Conservation (phyloP, 768 basidiomycete species). For the Lyophyllum semitale region DNA sequence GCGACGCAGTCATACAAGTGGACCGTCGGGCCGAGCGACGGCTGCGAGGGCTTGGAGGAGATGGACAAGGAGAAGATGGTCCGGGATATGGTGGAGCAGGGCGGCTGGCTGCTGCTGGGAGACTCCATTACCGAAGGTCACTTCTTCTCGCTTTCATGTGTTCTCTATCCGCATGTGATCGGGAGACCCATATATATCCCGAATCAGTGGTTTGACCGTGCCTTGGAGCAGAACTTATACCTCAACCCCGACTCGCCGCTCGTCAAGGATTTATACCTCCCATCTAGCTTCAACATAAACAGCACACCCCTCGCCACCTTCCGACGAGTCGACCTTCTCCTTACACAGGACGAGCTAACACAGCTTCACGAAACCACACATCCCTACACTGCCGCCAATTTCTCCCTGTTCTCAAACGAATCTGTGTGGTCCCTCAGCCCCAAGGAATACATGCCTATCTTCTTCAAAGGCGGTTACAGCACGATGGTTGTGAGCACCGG, state of each 20-base stretch:
- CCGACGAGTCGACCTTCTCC: constrained; percentile 63
- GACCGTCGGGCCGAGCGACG: constrained; percentile 41
- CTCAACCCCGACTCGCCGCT: constrained; percentile 59
- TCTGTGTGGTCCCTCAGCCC: constrained; percentile 53
- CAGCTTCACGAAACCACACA: constrained; percentile 42
- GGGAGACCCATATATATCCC: constrained; percentile 64
- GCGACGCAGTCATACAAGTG: constrained; percentile 53
- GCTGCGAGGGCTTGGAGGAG: constrained; percentile 42
- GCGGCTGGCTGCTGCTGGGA: constrained; percentile 70
- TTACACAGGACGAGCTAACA: constrained; percentile 48
- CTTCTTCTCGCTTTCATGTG: constrained; percentile 72
- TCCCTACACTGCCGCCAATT: constrained; percentile 25
- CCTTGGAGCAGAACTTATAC: constrained; percentile 65
- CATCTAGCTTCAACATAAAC: constrained; percentile 53
- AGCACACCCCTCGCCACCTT: constrained; percentile 66
- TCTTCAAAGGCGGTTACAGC: constrained; percentile 55
- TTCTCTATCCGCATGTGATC: constrained; percentile 65
- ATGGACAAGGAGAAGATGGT: constrained; percentile 47
- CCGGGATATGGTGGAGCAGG: constrained; percentile 61
- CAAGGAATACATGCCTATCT: constrained; percentile 51
- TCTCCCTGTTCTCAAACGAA: constrained; percentile 58
- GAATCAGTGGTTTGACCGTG: constrained; percentile 58
- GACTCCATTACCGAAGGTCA: constrained; percentile 75
- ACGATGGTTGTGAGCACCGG: constrained; percentile 66
- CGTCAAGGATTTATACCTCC: constrained; percentile 35